Percentiles rank a stretch among this genome's conserved stretches.
phyloP scores from a whole-genome alignment of 306 rosid species.

The Quercus cerris region DNA sequence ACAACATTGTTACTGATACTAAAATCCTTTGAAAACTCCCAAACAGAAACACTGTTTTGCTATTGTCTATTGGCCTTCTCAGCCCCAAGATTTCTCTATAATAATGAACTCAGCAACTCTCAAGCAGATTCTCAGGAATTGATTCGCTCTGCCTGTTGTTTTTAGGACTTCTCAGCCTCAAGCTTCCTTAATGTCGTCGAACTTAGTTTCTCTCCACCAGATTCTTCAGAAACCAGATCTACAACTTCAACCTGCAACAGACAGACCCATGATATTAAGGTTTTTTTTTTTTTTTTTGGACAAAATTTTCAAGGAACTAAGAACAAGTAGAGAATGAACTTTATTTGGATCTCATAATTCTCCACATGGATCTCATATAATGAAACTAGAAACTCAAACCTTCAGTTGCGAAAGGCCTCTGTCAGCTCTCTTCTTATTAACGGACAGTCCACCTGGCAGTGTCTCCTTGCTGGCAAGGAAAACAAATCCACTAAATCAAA shows the following conservation, averaged over 20 bases:
- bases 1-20: neutral
- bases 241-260: constrained; percentile 90
- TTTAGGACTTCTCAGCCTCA: constrained; percentile 63
- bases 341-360: neutral
- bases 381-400: constrained; percentile 43
- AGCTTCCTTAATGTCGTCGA: constrained; percentile 67
- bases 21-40: neutral
- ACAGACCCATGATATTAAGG: constrained; percentile 14
- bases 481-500: constrained; percentile 23
- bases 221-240: constrained; percentile 63
- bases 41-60: neutral
- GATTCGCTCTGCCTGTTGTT: constrained; percentile 12
- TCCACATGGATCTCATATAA: neutral
- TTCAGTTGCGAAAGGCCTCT: constrained; percentile 72
- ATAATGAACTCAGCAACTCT: neutral
- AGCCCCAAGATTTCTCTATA: neutral
- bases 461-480: constrained; percentile 79
- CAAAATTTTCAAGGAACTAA: neutral
- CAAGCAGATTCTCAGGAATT: constrained; percentile 1
- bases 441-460: constrained; percentile 83
- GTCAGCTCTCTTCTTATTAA: constrained; percentile 78
- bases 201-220: constrained; percentile 71
- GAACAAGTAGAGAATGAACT: neutral
- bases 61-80: neutral
- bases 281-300: neutral